Conservation (phyloP, 495 filamentous ascomycete species). For the Lasiosphaeria hispida region DNA sequence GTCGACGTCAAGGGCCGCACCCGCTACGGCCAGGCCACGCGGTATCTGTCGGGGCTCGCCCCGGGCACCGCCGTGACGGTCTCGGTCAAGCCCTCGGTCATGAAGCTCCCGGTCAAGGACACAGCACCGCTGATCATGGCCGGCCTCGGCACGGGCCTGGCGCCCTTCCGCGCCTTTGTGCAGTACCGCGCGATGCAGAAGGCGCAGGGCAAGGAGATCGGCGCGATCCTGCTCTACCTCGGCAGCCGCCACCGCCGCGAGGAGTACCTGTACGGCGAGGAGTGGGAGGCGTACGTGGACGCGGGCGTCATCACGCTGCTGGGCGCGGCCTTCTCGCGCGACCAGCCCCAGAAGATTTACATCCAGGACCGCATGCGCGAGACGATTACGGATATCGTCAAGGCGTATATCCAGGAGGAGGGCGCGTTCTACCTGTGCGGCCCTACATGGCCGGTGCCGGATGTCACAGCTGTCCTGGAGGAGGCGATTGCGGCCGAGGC, state of each 20-base stretch:
- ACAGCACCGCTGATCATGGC: conserved; percentile 97
- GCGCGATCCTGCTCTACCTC: conserved; percentile 91
- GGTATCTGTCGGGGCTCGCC: conserved; percentile 73
- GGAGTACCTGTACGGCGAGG: conserved; percentile 98
- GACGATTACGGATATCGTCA: conserved; percentile 76
- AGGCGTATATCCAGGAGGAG: conserved; percentile 84
- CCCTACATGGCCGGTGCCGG: conserved; percentile 98
- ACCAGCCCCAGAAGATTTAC: conserved; percentile 98
- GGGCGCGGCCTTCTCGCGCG: conserved; percentile 91
- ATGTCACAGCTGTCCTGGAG: conserved; percentile 89
- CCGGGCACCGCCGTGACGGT: conserved; percentile 78
- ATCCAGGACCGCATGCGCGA: conserved; percentile 98
- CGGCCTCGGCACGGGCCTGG: conserved; percentile 95
- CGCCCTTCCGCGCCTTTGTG: conserved; percentile 96
- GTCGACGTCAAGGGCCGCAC: conserved; percentile 82
- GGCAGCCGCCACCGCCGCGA: conserved; percentile 95
- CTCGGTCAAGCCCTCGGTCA: conserved; percentile 91
- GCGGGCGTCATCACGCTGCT: conserved; percentile 93
- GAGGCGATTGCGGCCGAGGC: conserved; percentile 84
- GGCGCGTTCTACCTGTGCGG: conserved; percentile 96
- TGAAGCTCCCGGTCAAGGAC: conserved; percentile 87
- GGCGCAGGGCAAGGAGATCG: conserved; percentile 89
- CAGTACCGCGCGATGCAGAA: conserved; percentile 98
- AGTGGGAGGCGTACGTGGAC: conserved; percentile 97
- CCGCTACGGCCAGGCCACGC: conserved; percentile 88